These are phyloP conservation scores for Pascua guehoae DNA, from an alignment of 1,284 basidiomycete species.

Conservation along the genomic window DNA sequence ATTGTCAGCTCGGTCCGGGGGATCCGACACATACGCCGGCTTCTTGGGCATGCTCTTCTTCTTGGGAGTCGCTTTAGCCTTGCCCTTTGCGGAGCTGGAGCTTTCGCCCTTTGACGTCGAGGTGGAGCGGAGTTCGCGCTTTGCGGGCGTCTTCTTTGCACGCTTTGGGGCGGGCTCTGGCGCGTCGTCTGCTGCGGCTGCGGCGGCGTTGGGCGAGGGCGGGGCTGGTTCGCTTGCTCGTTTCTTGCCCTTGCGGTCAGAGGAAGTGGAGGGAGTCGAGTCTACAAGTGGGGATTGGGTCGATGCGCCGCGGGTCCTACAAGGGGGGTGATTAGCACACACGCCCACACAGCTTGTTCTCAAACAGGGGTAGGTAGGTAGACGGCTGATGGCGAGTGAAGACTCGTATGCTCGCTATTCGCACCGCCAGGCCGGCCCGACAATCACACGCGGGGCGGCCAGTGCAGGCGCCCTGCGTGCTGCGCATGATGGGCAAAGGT, in stretches of 20 bases:
- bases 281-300: slow-evolving; percentile 1
- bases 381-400: too few relatives aligned
- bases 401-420: too few relatives aligned
- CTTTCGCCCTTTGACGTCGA: slow-evolving; percentile 9
- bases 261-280: slow-evolving; percentile 4
- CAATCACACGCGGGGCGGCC: too few relatives aligned
- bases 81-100: slow-evolving; percentile 22
- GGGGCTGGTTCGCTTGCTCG: slow-evolving; percentile 20
- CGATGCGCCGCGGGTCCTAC: too few relatives aligned
- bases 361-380: too few relatives aligned
- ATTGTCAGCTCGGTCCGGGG: not conserved
- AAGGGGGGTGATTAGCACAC: too few relatives aligned
- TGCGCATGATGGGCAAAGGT: too few relatives aligned
- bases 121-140: not conserved
- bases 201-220: slow-evolving; percentile 9
- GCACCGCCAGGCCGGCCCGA: too few relatives aligned
- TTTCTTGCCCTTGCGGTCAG: slow-evolving; percentile 45
- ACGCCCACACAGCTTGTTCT: too few relatives aligned
- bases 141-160: slow-evolving; percentile 13
- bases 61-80: slow-evolving; percentile 30
- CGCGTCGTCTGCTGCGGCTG: slow-evolving; percentile 16
- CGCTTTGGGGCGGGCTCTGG: slow-evolving; percentile 18
- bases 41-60: slow-evolving; percentile 41
- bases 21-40: slow-evolving; percentile 22
- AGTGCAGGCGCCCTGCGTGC: too few relatives aligned